These are phyloP conservation scores for Flaveria bidentis DNA, from an alignment of 129 eudicot genomes.

Conservation along the genomic window DNA sequence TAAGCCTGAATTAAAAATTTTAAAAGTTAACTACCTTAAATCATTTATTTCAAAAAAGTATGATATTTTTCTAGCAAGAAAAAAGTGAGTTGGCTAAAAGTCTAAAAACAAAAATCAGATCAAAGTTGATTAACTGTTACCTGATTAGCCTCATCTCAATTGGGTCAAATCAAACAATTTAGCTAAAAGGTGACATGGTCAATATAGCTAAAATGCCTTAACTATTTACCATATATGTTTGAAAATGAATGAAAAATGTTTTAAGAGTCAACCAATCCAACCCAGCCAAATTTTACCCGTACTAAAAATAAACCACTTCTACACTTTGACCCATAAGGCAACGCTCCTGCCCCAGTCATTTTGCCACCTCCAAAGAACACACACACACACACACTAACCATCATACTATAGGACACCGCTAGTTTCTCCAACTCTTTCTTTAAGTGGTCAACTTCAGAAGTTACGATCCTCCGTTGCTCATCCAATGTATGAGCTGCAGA, in stretches of 20 bases:
- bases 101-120: too few species aligned
- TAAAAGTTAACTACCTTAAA: too few species aligned
- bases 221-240: background rate
- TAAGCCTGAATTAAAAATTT: too few species aligned
- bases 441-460: conserved; percentile 67
- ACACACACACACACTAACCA: conserved; percentile 41
- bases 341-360: background rate
- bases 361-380: background rate
- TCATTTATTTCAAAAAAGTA: too few species aligned
- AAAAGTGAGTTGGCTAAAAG: too few species aligned
- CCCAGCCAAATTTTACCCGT: background rate
- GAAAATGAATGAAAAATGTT: background rate
- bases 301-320: background rate
- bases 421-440: conserved; percentile 62
- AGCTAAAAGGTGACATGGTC: too few species aligned
- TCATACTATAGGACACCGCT: conserved; percentile 41
- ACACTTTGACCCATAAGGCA: background rate
- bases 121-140: too few species aligned
- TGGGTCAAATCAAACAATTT: background rate
- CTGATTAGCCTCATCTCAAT: background rate
- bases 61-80: too few species aligned
- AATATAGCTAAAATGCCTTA: background rate
- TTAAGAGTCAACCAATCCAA: background rate
- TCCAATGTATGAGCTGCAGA: conserved; percentile 96
- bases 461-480: conserved; percentile 77